These are phyloP conservation scores for Ganoderma meredithae DNA, from an alignment of 1,284 basidiomycete species.

Conservation along the genomic window DNA sequence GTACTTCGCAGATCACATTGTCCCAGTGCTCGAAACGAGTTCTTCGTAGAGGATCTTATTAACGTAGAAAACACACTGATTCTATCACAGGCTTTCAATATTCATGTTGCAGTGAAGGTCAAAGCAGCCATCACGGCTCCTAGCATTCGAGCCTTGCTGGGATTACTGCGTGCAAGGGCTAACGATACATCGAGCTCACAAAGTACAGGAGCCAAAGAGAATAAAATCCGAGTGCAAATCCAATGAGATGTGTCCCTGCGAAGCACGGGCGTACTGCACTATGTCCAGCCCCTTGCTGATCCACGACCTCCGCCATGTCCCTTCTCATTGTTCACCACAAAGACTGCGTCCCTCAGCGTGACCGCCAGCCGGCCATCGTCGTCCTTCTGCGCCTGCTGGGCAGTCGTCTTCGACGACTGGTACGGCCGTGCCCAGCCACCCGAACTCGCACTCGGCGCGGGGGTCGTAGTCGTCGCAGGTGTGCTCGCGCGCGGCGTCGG, in stretches of 20 bases:
- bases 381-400: slow-evolving; percentile 52
- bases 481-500: slow-evolving; percentile 38
- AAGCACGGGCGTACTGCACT: neutral
- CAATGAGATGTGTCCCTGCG: neutral
- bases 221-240: neutral
- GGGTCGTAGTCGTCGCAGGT: slow-evolving; percentile 41
- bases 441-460: slow-evolving; percentile 45
- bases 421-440: slow-evolving; percentile 73
- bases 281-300: slow-evolving; percentile 74
- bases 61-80: too few relatives aligned
- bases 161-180: too few relatives aligned
- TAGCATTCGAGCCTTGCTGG: neutral
- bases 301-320: slow-evolving; percentile 82
- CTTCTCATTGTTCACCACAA: slow-evolving; percentile 78
- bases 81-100: too few relatives aligned
- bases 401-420: slow-evolving; percentile 51
- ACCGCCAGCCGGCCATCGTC: slow-evolving; percentile 63
- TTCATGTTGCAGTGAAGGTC: too few relatives aligned
- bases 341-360: slow-evolving; percentile 80
- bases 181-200: slow-evolving; percentile 27
- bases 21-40: too few relatives aligned
- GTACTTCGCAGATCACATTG: too few relatives aligned
- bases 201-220: slow-evolving; percentile 1
- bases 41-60: too few relatives aligned
- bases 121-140: neutral